phyloP scores from a whole-genome alignment of 202 grass and related monocot species.

The Schoenoplectus triqueter region DNA sequence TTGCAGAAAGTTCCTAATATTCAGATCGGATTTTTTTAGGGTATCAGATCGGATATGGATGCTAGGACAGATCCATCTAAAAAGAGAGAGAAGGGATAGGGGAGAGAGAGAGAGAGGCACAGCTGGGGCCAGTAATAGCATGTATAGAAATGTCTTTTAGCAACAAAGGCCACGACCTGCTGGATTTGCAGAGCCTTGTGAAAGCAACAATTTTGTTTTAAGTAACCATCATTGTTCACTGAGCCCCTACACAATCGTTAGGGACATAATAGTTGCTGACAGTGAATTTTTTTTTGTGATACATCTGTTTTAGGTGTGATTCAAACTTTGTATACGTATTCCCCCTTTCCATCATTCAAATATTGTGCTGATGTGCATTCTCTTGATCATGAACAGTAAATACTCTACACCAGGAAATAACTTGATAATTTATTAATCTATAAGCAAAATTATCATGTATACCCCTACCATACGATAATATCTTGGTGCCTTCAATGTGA shows the following conservation, averaged over 20 bases:
- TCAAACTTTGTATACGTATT: conserved; percentile 73
- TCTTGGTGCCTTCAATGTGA: conserved; percentile 13
- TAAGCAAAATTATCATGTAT: conserved; percentile 37
- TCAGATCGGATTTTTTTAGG: not conserved
- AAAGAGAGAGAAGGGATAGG: not conserved
- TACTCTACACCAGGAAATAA: conserved; percentile 32
- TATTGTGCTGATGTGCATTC: conserved; percentile 40
- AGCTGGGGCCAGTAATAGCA: conserved; percentile 59
- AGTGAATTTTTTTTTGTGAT: conserved; percentile 46
- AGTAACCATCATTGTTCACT: conserved; percentile 54
- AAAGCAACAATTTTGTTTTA: conserved; percentile 76
- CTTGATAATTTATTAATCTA: conserved; percentile 39
- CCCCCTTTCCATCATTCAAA: conserved; percentile 71
- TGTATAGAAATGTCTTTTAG: conserved; percentile 68
- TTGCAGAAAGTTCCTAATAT: conserved; percentile 15
- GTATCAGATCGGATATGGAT: not conserved
- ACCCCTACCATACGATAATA: conserved; percentile 35
- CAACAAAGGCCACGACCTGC: conserved; percentile 55
- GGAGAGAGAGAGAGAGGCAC: conserved; percentile 15
- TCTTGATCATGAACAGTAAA: conserved; percentile 53
- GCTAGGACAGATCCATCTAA: conserved; percentile 30
- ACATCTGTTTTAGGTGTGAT: conserved; percentile 59
- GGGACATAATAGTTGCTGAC: conserved; percentile 46
- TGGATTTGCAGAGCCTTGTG: conserved; percentile 81
- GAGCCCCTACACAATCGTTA: conserved; percentile 52